Base-by-base conservation (phyloP, 805 yeast species). In the Zygoascus flipseniorum region DNA sequence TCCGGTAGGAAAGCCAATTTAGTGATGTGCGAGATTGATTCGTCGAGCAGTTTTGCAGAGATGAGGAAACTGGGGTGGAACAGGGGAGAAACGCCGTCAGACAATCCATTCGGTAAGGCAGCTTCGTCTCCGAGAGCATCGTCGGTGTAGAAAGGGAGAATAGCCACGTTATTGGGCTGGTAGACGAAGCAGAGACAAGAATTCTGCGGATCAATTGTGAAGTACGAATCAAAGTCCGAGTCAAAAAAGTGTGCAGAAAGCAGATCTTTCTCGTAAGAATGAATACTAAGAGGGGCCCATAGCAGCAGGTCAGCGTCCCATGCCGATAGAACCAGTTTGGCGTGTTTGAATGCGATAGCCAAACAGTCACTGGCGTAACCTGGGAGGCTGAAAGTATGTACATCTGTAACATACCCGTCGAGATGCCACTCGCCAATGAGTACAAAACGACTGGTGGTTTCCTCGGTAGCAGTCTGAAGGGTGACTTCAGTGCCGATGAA, bases 181-280 rank as follows among this genome's bases (percentile, higher is more conserved):
- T 80, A 82, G 56, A 82, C 56, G 41, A 77, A 53, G 80, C 73
- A 57, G 80, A 75, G 2, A 80, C 76, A 62, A 16, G 78, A 69
- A 28, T 73, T 72, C 50, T 73, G 75, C 0, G 95, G 87, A 54
- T 86, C 96, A 0, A 79, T 72, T 23, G 80, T 69, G 54, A 86
- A 73, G 8, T 70, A 69, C 0, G 86, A 69, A 5, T 68, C 65
- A 45, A 70, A 61, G 8, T 58, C 63, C 8, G 62, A 61, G 43
- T 66, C 58, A 20, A 61, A 54, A 53, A 69, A 58, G 28, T 65
- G 60, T 8, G 65, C 51, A 56, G 71, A 57, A 60, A 61, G 62
- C 13, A 89, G 72, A 26, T 80, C 79, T 45, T 80, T 78, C 61
- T 92, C 97, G 67, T 90, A 93, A 65, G 79, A 89, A 69, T 93